Conservation (phyloP, 345 rosid species). For the Euphorbia tirucalli region DNA sequence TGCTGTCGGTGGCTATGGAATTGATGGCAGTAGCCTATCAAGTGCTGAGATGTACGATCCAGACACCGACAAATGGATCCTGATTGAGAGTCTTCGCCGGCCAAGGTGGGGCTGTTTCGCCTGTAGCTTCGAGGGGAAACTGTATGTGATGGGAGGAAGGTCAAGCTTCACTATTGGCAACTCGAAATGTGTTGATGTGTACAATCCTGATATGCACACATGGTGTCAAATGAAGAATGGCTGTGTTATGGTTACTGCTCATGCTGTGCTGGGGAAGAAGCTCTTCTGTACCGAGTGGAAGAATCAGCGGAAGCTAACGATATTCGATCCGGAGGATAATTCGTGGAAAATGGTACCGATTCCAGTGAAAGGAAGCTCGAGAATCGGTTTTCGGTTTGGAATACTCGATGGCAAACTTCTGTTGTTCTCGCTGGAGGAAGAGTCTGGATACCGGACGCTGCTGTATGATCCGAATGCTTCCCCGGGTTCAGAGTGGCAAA, state of each 20-base stretch:
- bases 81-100: constrained; percentile 68
- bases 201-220: constrained; percentile 52
- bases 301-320: constrained; percentile 70
- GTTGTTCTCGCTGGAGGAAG: constrained; percentile 57
- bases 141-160: constrained; percentile 92
- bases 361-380: constrained; percentile 71
- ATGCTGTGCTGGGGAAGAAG: constrained; percentile 69
- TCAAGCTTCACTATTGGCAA: constrained; percentile 90
- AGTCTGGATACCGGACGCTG: constrained; percentile 49
- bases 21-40: constrained; percentile 65
- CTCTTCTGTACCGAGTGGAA: constrained; percentile 93
- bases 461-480: constrained; percentile 71
- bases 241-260: constrained; percentile 90
- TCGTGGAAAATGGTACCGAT: constrained; percentile 77
- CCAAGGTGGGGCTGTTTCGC: constrained; percentile 92
- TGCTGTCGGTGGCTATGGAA: constrained; percentile 76
- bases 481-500: constrained; percentile 73
- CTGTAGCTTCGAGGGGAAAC: constrained; percentile 68
- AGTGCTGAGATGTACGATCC: constrained; percentile 81
- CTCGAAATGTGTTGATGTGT: constrained; percentile 70
- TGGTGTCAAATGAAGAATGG: constrained; percentile 90
- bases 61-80: constrained; percentile 53
- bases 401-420: constrained; percentile 69
- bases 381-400: constrained; percentile 68
- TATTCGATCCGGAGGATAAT: constrained; percentile 56